These are phyloP conservation scores for Prunus kanzakura DNA, from an alignment of 306 rosid genomes.

Conservation along the genomic window DNA sequence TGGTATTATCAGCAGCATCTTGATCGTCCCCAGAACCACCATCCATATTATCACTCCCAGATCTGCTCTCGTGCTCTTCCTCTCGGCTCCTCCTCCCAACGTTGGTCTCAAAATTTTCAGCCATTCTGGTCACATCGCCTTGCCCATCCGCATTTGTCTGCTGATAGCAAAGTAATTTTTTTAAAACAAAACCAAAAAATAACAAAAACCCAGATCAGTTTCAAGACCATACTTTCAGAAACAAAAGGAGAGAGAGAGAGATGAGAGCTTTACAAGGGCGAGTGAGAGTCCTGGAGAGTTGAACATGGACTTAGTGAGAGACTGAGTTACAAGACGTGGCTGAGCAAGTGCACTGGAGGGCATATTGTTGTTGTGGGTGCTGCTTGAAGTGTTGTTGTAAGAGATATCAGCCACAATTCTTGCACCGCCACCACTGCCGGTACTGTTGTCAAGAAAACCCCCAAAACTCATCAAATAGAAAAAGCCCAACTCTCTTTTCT, in stretches of 20 bases:
- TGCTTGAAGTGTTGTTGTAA: slow-evolving; percentile 26
- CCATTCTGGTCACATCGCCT: slow-evolving; percentile 59
- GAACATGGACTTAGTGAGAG: slow-evolving; percentile 90
- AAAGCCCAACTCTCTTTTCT: not conserved
- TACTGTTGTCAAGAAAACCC: slow-evolving; percentile 70
- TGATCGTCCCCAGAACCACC: slow-evolving; percentile 92
- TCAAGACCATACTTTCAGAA: not conserved
- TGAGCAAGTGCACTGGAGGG: slow-evolving; percentile 64
- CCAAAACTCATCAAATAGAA: slow-evolving; percentile 91
- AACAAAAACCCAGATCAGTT: slow-evolving; percentile 4
- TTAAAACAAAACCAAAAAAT: not conserved
- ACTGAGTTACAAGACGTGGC: slow-evolving; percentile 66
- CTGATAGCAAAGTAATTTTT: slow-evolving; percentile 5
- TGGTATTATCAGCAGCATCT: slow-evolving; percentile 63
- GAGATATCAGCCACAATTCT: slow-evolving; percentile 65
- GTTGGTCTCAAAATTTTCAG: slow-evolving; percentile 52
- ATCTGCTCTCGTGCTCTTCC: slow-evolving; percentile 91
- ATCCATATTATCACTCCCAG: slow-evolving; percentile 92
- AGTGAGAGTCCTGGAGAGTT: slow-evolving; percentile 88
- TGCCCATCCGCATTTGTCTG: slow-evolving; percentile 75
- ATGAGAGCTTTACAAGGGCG: slow-evolving; percentile 57
- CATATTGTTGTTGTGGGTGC: slow-evolving; percentile 45
- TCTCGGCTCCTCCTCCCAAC: slow-evolving; percentile 72
- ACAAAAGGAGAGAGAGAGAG: not conserved
- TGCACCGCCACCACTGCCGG: slow-evolving; percentile 54